Evolutionary conservation across 140 eudicot species (phyloP).

Genomic region (Bidens hawaiensis): DNA sequence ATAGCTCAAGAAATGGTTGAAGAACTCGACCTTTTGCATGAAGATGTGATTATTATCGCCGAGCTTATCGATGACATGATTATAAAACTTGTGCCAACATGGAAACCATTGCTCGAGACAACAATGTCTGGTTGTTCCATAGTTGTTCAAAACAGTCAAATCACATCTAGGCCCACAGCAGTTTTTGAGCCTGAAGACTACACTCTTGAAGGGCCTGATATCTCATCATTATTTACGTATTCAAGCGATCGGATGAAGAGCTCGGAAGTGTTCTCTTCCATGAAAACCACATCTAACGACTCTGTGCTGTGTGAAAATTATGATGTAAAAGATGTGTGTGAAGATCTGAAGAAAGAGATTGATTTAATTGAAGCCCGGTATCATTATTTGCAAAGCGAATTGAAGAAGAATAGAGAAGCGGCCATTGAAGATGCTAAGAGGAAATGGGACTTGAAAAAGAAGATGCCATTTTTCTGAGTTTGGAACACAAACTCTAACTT

Average conservation of each 20-base stretch:
- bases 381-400: constrained; percentile 35
- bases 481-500: constrained; percentile 8
- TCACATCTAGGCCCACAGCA: not conserved
- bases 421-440: constrained; percentile 62
- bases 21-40: constrained; percentile 40
- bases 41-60: constrained; percentile 47
- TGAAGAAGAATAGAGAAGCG: constrained; percentile 46
- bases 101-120: constrained; percentile 35
- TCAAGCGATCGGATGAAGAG: constrained; percentile 33
- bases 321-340: constrained; percentile 18
- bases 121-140: constrained; percentile 18
- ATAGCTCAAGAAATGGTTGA: constrained; percentile 78
- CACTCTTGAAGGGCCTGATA: constrained; percentile 11
- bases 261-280: constrained; percentile 31
- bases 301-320: constrained; percentile 16
- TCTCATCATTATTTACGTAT: not conserved
- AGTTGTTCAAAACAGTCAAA: constrained; percentile 16
- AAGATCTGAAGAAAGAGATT: constrained; percentile 56
- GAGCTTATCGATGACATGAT: constrained; percentile 55
- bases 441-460: constrained; percentile 43
- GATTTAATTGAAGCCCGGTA: constrained; percentile 51
- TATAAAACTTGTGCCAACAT: constrained; percentile 34
- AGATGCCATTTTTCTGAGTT: constrained; percentile 17
- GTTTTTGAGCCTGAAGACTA: not conserved
- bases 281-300: too few species aligned